These are phyloP conservation scores for Eutrema yunnanense DNA, from an alignment of 345 rosid genomes.

Conservation along the genomic window DNA sequence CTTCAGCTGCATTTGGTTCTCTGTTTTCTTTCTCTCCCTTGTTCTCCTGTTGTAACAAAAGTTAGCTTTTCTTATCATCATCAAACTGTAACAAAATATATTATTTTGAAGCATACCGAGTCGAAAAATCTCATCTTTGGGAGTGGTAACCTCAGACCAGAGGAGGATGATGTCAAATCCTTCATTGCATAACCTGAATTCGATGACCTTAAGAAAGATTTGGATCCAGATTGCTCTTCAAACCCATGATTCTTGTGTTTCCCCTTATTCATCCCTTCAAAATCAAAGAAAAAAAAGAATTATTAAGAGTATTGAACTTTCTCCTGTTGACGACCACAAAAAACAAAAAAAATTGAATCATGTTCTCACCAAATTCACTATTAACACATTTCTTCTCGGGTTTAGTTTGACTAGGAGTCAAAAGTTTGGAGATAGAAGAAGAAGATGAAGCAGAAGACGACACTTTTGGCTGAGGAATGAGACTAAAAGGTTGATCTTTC, in stretches of 20 bases:
- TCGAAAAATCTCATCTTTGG: conserved; percentile 26
- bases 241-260: neutral
- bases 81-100: neutral
- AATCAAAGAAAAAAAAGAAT: neutral
- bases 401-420: conserved; percentile 17
- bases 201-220: conserved; percentile 5
- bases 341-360: neutral
- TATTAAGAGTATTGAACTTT: neutral
- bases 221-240: conserved; percentile 24
- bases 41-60: conserved; percentile 4
- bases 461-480: conserved; percentile 18
- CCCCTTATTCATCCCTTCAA: neutral
- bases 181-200: neutral
- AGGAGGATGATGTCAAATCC: conserved; percentile 13
- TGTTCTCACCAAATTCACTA: conserved; percentile 18
- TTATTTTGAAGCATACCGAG: conserved; percentile 13
- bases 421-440: neutral
- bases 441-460: neutral
- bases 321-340: neutral
- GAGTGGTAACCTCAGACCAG: conserved; percentile 21
- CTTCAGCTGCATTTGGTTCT: conserved; percentile 13
- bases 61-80: neutral
- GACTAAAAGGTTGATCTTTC: conserved; percentile 8
- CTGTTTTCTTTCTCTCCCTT: conserved; percentile 23
- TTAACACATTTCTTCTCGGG: conserved; percentile 5